Conservation (phyloP, 345 rosid genomes). For the Rhodamnia argentea region DNA sequence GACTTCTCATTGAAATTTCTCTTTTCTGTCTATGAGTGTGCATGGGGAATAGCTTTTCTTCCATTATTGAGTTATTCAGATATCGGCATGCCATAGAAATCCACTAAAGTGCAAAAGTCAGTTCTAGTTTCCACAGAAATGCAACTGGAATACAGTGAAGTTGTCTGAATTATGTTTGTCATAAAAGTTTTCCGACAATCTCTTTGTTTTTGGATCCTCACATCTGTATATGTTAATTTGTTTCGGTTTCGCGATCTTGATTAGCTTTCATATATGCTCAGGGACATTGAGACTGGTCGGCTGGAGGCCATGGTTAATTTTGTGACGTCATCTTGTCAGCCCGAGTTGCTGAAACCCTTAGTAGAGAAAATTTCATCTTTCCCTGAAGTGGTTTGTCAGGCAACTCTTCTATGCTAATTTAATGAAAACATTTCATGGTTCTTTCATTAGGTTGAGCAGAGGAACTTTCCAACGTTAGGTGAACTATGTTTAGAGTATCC, state of each 20-base stretch:
- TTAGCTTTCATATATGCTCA: slow-evolving; percentile 18
- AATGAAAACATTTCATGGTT: no score
- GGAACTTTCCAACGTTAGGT: no score
- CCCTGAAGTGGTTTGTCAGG: slow-evolving; percentile 73
- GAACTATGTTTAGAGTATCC: no score
- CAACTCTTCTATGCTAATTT: background rate
- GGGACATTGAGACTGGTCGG: slow-evolving; percentile 51
- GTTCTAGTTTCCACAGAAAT: background rate
- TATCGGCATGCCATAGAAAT: background rate
- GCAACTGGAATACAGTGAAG: background rate
- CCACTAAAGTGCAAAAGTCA: background rate
- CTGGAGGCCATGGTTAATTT: slow-evolving; percentile 88
- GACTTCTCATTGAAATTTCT: background rate
- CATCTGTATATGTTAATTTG: background rate
- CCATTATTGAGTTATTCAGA: background rate
- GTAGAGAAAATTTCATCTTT: slow-evolving; percentile 63
- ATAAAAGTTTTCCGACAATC: background rate
- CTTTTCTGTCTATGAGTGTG: background rate
- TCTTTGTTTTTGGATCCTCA: background rate
- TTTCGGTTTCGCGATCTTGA: background rate
- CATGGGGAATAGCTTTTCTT: background rate
- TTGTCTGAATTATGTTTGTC: background rate
- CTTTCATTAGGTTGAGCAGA: no score
- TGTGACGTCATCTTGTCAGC: slow-evolving; percentile 76
- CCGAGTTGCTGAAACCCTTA: slow-evolving; percentile 73